These are phyloP conservation scores for Davidsoniella virescens DNA, from an alignment of 2,329 filamentous ascomycete species.

Conservation along the genomic window DNA sequence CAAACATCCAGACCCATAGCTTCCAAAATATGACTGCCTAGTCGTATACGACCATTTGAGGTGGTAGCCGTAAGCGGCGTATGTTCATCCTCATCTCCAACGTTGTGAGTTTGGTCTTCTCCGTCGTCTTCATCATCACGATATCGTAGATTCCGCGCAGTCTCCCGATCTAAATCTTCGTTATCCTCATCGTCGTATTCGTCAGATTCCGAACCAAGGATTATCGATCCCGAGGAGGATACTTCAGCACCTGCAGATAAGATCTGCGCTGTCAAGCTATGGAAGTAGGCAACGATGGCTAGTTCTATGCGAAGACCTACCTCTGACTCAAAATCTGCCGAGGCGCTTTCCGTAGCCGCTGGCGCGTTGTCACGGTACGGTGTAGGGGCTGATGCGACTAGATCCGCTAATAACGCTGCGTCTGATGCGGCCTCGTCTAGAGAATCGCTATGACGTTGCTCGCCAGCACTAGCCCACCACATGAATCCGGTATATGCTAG, in stretches of 20 bases:
- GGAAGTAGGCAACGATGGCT: slow-evolving; percentile 65
- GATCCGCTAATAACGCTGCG: slow-evolving; percentile 36
- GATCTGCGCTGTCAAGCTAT: slow-evolving; percentile 53
- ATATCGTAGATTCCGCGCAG: slow-evolving; percentile 13
- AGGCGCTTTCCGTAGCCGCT: background rate
- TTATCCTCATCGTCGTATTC: slow-evolving; percentile 19
- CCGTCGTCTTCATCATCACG: slow-evolving; percentile 12
- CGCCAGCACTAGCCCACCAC: slow-evolving; percentile 79
- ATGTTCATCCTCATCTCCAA: slow-evolving; percentile 16
- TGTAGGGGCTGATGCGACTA: slow-evolving; percentile 20
- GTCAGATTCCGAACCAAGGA: slow-evolving; percentile 20
- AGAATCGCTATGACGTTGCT: slow-evolving; percentile 46
- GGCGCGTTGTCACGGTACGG: background rate
- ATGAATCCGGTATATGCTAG: slow-evolving; percentile 71
- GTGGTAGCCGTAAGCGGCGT: no score
- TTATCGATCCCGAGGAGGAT: slow-evolving; percentile 29
- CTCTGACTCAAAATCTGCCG: slow-evolving; percentile 22
- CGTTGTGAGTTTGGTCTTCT: slow-evolving; percentile 22
- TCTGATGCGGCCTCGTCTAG: slow-evolving; percentile 41
- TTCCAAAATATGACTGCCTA: slow-evolving; percentile 49
- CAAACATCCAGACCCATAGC: slow-evolving; percentile 65
- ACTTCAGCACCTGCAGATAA: slow-evolving; percentile 47
- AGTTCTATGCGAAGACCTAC: slow-evolving; percentile 38
- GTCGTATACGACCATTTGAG: slow-evolving; percentile 22
- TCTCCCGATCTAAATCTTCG: slow-evolving; percentile 18